Evolutionary conservation across 2,329 filamentous ascomycete genomes (phyloP).

Genomic region (Cercospora sp.): DNA sequence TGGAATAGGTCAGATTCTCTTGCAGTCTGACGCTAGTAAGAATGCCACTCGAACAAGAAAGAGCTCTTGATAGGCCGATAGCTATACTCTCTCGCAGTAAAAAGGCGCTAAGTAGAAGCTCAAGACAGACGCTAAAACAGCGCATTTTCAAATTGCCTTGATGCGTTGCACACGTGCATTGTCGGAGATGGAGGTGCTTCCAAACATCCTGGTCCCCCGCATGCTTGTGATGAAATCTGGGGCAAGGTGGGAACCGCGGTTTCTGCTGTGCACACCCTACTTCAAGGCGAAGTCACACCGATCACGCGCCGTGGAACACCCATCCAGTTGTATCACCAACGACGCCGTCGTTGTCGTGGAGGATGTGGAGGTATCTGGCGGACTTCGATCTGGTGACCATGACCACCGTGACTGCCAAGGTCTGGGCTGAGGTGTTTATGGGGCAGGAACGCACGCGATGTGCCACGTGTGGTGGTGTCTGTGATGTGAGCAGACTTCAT

Average conservation of each 20-base stretch:
- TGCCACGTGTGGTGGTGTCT: background rate
- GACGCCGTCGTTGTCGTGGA: background rate
- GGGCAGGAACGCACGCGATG: background rate
- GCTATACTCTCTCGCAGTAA: constrained; percentile 2
- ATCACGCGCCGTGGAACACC: constrained; percentile 1
- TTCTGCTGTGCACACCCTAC: background rate
- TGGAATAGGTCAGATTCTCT: constrained; percentile 6
- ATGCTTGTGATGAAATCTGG: background rate
- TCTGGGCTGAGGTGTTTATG: background rate
- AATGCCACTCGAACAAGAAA: background rate
- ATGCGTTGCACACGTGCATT: background rate
- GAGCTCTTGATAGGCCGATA: constrained; percentile 8
- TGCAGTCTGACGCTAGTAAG: constrained; percentile 3
- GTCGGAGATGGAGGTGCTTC: background rate
- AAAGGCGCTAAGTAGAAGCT: background rate
- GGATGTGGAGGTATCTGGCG: background rate
- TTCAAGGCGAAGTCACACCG: background rate
- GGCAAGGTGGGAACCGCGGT: background rate
- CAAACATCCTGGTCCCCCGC: background rate
- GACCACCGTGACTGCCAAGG: background rate
- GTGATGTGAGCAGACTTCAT: background rate
- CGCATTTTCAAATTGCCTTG: background rate
- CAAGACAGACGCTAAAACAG: background rate
- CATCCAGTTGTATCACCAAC: background rate
- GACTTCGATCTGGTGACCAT: background rate